Base-by-base conservation (phyloP, 139 green algal species). In the Haematococcus lacustris region DNA sequence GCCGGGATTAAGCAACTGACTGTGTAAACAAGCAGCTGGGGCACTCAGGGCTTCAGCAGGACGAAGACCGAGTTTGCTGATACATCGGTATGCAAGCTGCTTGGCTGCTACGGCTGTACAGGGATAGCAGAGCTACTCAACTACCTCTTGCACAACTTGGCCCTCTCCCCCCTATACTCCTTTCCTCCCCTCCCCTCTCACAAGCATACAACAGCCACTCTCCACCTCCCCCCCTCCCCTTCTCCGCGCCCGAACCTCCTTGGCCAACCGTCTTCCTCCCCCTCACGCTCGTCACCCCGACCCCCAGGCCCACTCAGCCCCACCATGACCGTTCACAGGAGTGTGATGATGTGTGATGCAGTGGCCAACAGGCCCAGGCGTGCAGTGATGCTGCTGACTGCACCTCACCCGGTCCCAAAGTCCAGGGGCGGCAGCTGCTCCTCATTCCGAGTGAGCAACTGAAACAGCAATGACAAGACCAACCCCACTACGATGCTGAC, bases 401-500 rank as follows among this genome's bases (percentile, higher is more conserved):
- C 21, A 33, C 21, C 73, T n/a, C 43, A 79, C 59, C 73, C 50
- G 1, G 73, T 78, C 26, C 73, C 73, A 57, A 62, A 62, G 51
- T 78, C 51, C 37, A 78, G 30, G 1, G 32, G 6, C 1, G 73
- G 73, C 38, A 78, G 66, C 17, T 70, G 66, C 66, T 72, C 63
- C 66, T 78, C 73, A 60, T 73, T 66, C n/a, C 30, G 26, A n/a
- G 73, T 78, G 3, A 77, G 17, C 1, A 71, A 35, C 26, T 77
- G 72, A 23, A 71, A 37, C 5, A 73, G 6, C 26, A 33, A 21
- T 2, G 30, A 59, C 59, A 69, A 5, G 32, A 28, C 23, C 64
- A 9, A 57, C 75, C 28, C 76, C 71, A 38, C 71, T 2, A 7
- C 71, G 30, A 64, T 69, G 7, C 78, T 78, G 1, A 40, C 26